phyloP scores from a whole-genome alignment of 2,329 filamentous ascomycete species.

The Trichoderma pleuroti region DNA sequence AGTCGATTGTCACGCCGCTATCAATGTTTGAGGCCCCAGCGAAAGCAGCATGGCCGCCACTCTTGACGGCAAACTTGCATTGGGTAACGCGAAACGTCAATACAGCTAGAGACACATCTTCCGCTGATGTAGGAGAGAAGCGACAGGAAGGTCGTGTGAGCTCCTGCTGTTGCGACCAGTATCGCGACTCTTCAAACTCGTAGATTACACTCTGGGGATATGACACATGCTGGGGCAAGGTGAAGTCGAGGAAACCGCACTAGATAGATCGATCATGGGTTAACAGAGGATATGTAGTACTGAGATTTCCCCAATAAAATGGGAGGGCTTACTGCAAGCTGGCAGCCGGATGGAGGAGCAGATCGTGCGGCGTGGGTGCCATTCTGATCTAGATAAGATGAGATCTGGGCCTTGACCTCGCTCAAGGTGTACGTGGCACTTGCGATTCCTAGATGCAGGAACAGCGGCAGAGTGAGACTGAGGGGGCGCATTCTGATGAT shows the following conservation, averaged over 20 bases:
- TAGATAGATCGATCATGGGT: background rate
- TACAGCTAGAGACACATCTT: conserved; percentile 29
- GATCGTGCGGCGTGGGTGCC: background rate
- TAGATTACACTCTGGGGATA: conserved; percentile 22
- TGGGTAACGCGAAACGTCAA: conserved; percentile 25
- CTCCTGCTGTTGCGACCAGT: conserved; percentile 28
- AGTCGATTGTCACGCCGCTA: conserved; percentile 35
- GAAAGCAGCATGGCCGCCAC: conserved; percentile 45
- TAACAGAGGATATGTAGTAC: background rate
- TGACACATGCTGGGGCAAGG: conserved; percentile 18
- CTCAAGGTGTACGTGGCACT: background rate
- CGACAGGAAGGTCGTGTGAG: conserved; percentile 24
- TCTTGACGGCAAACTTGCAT: conserved; percentile 37
- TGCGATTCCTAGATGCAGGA: background rate
- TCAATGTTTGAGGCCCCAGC: conserved; percentile 37
- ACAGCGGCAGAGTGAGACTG: background rate
- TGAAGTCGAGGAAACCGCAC: conserved; percentile 25
- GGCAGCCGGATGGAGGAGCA: background rate
- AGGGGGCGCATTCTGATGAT: background rate
- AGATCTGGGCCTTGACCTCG: conserved; percentile 22
- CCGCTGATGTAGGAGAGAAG: conserved; percentile 26
- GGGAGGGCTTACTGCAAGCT: conserved; percentile 9
- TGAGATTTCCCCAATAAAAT: background rate
- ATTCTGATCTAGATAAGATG: conserved; percentile 13
- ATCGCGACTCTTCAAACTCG: conserved; percentile 22